These are phyloP conservation scores for Trypanosoma avium DNA, from an alignment of 208 protist species.

Conservation along the genomic window DNA sequence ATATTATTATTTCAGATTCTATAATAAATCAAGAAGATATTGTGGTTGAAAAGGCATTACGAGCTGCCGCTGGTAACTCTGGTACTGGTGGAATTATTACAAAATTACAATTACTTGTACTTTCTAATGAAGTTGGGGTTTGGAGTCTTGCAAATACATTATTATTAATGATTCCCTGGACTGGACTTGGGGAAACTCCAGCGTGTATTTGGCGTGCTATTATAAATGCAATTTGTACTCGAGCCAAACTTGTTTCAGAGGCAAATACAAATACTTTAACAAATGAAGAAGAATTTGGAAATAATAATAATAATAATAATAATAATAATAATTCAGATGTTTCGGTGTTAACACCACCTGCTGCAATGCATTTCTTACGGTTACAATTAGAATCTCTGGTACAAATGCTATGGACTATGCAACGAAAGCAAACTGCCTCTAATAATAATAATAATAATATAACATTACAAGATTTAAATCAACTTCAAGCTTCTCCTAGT, in stretches of 20 bases:
- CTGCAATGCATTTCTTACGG: constrained; percentile 55
- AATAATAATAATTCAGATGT: background rate
- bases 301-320: background rate
- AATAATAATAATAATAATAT: constrained; percentile 17
- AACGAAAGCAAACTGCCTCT: constrained; percentile 53
- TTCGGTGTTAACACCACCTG: constrained; percentile 33
- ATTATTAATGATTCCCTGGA: constrained; percentile 68
- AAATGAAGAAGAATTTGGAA: background rate
- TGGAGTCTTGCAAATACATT: constrained; percentile 68
- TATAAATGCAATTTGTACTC: constrained; percentile 33
- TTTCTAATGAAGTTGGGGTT: constrained; percentile 67
- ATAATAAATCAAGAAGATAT: constrained; percentile 21
- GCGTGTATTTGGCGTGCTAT: constrained; percentile 62
- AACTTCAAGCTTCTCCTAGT: constrained; percentile 32
- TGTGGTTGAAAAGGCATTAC: constrained; percentile 39
- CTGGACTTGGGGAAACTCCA: constrained; percentile 44
- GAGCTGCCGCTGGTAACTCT: constrained; percentile 37
- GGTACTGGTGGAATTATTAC: constrained; percentile 47
- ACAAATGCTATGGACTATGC: constrained; percentile 77
- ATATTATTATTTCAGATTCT: background rate
- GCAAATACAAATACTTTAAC: constrained; percentile 18
- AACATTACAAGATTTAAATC: constrained; percentile 27
- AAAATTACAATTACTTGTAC: constrained; percentile 58
- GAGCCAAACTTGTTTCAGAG: constrained; percentile 37
- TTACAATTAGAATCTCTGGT: constrained; percentile 67